Conservation (phyloP, 768 basidiomycete genomes). For the Fistulinella prunicolor region DNA sequence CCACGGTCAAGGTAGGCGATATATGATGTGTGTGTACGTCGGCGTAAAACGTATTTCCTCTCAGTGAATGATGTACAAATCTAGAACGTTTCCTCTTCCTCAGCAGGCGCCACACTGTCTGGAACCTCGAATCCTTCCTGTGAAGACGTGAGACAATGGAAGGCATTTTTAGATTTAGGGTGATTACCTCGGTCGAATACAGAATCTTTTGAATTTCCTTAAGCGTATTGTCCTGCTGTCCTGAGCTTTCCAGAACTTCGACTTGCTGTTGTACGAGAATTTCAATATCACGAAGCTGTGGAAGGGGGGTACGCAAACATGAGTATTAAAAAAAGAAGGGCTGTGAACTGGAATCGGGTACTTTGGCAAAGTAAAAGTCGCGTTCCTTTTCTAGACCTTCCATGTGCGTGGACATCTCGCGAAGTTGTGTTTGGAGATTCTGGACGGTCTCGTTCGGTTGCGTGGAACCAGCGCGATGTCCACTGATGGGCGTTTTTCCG, state of each 20-base stretch:
- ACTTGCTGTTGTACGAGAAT: conserved; percentile 82
- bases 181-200: conserved; percentile 87
- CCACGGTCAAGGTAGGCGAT: conserved; percentile 3
- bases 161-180: conserved; percentile 17
- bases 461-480: conserved; percentile 63
- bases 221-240: conserved; percentile 59
- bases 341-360: conserved; percentile 35
- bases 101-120: conserved; percentile 49
- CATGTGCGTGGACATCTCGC: conserved; percentile 76
- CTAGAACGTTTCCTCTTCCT: conserved; percentile 83
- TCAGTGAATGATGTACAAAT: conserved; percentile 14
- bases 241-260: conserved; percentile 56
- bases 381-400: conserved; percentile 96
- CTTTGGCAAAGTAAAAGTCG: conserved; percentile 99
- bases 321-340: conserved; percentile 4
- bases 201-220: conserved; percentile 87
- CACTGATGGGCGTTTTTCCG: conserved; percentile 70
- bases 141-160: conserved; percentile 8
- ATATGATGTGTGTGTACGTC: conserved; percentile 6
- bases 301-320: not conserved
- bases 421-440: conserved; percentile 70
- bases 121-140: conserved; percentile 96
- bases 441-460: conserved; percentile 66
- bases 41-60: conserved; percentile 7
- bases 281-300: conserved; percentile 93